Evolutionary conservation across 2,329 filamentous ascomycete species (phyloP).

Genomic region (Alternaria alternata): DNA sequence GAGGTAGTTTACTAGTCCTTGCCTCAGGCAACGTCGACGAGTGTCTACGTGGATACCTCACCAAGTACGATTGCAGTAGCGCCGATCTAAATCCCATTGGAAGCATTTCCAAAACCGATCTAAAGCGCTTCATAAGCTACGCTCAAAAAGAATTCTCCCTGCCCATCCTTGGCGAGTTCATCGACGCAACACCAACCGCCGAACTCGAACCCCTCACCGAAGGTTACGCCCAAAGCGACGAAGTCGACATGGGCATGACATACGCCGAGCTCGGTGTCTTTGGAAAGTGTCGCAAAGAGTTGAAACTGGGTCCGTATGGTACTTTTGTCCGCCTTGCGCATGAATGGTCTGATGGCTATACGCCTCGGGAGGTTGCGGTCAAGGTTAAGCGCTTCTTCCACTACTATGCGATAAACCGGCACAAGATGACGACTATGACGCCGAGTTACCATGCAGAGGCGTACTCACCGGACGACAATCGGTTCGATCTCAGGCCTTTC

Average conservation of each 20-base stretch:
- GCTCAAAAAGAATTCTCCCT: conserved; percentile 61
- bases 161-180: conserved; percentile 71
- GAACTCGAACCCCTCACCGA: conserved; percentile 70
- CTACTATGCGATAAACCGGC: conserved; percentile 33
- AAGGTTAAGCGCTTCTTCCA: conserved; percentile 57
- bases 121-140: conserved; percentile 76
- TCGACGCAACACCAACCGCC: conserved; percentile 59
- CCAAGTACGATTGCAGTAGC: conserved; percentile 73
- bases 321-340: conserved; percentile 63
- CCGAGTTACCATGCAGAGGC: conserved; percentile 50
- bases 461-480: conserved; percentile 66
- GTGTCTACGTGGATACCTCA: conserved; percentile 65
- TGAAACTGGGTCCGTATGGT: conserved; percentile 58
- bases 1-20: conserved; percentile 69
- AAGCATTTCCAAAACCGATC: conserved; percentile 69
- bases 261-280: conserved; percentile 63
- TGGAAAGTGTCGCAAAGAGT: conserved; percentile 61
- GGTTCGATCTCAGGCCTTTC: conserved; percentile 59
- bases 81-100: conserved; percentile 66
- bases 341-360: conserved; percentile 57
- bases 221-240: conserved; percentile 60
- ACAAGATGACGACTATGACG: conserved; percentile 41
- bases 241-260: conserved; percentile 60
- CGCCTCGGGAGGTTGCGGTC: conserved; percentile 51
- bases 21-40: conserved; percentile 71